A percentile compares a stretch with the other conserved stretches of the same genome.
These are phyloP conservation scores for Ophiostoma sp. DNA, from an alignment of 2,329 filamentous ascomycete species.

Conservation along the genomic window DNA sequence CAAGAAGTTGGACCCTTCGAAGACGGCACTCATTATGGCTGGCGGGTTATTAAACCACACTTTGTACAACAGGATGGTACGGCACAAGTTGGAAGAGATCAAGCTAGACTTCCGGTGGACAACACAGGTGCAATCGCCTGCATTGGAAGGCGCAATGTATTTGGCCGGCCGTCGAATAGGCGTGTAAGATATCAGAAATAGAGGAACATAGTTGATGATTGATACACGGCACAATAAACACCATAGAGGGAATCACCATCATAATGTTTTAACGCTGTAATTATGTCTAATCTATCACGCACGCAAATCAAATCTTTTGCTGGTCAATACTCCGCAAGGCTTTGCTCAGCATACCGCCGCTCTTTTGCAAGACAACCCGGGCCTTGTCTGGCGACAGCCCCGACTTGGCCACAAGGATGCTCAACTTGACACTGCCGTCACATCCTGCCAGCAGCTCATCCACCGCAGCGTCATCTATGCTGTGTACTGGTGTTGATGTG, in stretches of 20 bases:
- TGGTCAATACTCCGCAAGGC: slow-evolving; percentile 2
- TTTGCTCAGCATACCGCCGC: slow-evolving; percentile 18
- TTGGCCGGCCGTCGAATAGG: neutral
- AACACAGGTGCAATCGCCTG: neutral
- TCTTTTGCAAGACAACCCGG: slow-evolving; percentile 1
- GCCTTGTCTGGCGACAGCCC: slow-evolving; percentile 21
- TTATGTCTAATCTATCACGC: neutral
- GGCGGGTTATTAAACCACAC: slow-evolving; percentile 13
- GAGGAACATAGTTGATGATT: neutral
- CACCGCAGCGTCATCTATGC: slow-evolving; percentile 15
- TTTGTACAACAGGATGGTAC: slow-evolving; percentile 12
- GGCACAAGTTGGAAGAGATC: neutral
- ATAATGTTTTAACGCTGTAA: neutral
- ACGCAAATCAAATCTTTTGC: neutral
- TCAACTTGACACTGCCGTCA: slow-evolving; percentile 26
- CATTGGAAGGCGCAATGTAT: slow-evolving; percentile 19
- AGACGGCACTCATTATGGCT: slow-evolving; percentile 16
- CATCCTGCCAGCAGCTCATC: slow-evolving; percentile 21
- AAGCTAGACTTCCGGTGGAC: neutral
- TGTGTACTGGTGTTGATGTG: neutral
- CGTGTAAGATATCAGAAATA: neutral
- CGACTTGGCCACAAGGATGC: slow-evolving; percentile 24
- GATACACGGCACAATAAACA: neutral
- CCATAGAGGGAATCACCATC: neutral
- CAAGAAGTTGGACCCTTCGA: slow-evolving; percentile 10